A percentile compares a stretch with the other conserved stretches of the same genome.
Evolutionary conservation across 1,139 yeast species (phyloP).

Genomic region (Yamadazyma epiphylla): DNA sequence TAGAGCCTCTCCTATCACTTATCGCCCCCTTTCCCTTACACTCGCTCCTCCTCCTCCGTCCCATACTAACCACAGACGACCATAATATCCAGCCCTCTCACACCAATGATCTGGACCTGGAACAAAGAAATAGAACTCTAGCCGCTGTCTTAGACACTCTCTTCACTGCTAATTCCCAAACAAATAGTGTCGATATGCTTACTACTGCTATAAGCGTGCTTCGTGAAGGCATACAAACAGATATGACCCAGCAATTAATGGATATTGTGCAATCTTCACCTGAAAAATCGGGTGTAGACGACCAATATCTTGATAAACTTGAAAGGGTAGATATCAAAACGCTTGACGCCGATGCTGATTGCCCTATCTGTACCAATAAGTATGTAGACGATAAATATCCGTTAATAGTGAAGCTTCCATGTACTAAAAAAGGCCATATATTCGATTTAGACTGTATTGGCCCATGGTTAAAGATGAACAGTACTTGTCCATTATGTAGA

Average conservation of each 20-base stretch:
- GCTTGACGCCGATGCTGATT: slow-evolving; percentile 53
- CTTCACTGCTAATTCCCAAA: slow-evolving; percentile 15
- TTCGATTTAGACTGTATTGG: slow-evolving; percentile 89
- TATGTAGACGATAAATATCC: slow-evolving; percentile 77
- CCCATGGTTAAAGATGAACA: slow-evolving; percentile 79
- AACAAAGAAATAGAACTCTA: slow-evolving; percentile 24
- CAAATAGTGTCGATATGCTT: slow-evolving; percentile 18
- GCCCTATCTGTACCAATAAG: slow-evolving; percentile 81
- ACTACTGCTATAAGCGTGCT: slow-evolving; percentile 30
- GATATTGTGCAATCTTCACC: slow-evolving; percentile 18
- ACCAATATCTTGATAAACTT: slow-evolving; percentile 67
- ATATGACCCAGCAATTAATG: slow-evolving; percentile 25
- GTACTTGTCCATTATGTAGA: slow-evolving; percentile 88
- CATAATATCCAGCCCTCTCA: slow-evolving; percentile 9
- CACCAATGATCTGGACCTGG: slow-evolving; percentile 1
- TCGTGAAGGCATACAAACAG: slow-evolving; percentile 29
- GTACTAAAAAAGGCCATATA: slow-evolving; percentile 54
- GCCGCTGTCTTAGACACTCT: slow-evolving; percentile 34
- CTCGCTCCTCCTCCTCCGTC: too few species aligned
- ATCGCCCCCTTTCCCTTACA: too few species aligned
- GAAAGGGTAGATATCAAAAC: slow-evolving; percentile 60
- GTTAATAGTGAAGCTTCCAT: slow-evolving; percentile 75
- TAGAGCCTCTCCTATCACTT: slow-evolving; percentile 1
- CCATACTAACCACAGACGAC: slow-evolving; percentile 11
- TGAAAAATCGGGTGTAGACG: slow-evolving; percentile 53